Percentiles rank a stretch among this genome's conserved stretches.
These are phyloP conservation scores for Camellia japonica DNA, from an alignment of 148 eudicot genomes.

Conservation along the genomic window DNA sequence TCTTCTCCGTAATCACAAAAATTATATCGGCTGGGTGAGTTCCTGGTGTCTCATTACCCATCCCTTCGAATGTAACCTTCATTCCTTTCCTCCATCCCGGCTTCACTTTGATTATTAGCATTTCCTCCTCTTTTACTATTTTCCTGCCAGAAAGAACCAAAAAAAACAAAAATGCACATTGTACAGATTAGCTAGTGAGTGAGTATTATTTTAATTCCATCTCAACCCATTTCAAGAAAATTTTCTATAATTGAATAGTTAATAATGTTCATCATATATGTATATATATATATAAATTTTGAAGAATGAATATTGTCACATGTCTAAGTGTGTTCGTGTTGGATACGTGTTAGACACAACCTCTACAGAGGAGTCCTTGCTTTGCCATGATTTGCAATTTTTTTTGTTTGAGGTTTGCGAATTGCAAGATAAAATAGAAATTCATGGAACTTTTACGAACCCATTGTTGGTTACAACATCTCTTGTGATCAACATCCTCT, in stretches of 20 bases:
- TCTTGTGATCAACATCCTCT: constrained; percentile 44
- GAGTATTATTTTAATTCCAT: not conserved
- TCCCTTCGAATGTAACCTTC: constrained; percentile 53
- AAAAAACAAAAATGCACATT: not conserved
- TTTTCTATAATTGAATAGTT: too few relatives aligned
- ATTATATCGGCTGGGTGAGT: constrained; percentile 36
- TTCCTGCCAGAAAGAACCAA: constrained; percentile 25
- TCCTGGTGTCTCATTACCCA: constrained; percentile 29
- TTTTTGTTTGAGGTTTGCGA: too few relatives aligned
- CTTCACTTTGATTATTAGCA: constrained; percentile 47
- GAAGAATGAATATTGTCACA: too few relatives aligned
- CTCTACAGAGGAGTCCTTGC: not conserved
- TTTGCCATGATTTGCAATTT: not conserved
- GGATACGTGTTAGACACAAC: too few relatives aligned
- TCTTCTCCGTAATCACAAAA: constrained; percentile 44
- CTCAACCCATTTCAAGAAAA: not conserved
- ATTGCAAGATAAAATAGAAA: not conserved
- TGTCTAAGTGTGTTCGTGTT: too few relatives aligned
- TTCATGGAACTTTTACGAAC: constrained; percentile 20
- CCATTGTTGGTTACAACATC: constrained; percentile 38
- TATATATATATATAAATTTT: too few relatives aligned
- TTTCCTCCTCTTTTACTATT: constrained; percentile 43
- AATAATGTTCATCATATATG: too few relatives aligned
- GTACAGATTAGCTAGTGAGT: not conserved
- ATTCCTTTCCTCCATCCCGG: constrained; percentile 75